phyloP scores from a whole-genome alignment of 352 stramenopile genomes.

The Phytopythium chamaehyphon region DNA sequence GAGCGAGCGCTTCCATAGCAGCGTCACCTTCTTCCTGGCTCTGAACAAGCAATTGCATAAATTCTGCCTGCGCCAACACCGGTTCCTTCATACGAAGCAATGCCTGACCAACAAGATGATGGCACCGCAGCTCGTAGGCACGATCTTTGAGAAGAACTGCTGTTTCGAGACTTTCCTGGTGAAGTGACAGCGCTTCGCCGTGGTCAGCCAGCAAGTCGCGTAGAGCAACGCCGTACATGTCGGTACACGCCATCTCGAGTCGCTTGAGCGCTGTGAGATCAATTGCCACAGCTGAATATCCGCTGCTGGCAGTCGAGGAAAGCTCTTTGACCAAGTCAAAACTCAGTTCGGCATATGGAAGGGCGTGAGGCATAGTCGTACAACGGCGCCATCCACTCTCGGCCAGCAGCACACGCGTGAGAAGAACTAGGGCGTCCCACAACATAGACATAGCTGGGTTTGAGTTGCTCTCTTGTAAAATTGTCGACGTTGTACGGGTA shows the following conservation, averaged over 20 bases:
- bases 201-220: constrained; percentile 31
- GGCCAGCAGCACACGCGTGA: constrained; percentile 41
- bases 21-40: constrained; percentile 32
- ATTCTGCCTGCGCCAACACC: constrained; percentile 34
- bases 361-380: constrained; percentile 31
- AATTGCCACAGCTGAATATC: constrained; percentile 2
- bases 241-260: constrained; percentile 42
- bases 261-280: constrained; percentile 10
- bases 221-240: constrained; percentile 31
- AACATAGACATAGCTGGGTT: constrained; percentile 13
- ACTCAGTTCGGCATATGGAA: constrained; percentile 39
- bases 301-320: constrained; percentile 2
- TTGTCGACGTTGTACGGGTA: constrained; percentile 3
- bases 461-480: constrained; percentile 5
- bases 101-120: constrained; percentile 32
- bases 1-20: constrained; percentile 39
- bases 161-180: constrained; percentile 41
- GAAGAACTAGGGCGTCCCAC: constrained; percentile 33
- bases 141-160: constrained; percentile 28
- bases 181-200: constrained; percentile 34
- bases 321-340: constrained; percentile 38
- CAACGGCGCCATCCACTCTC: constrained; percentile 36
- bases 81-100: constrained; percentile 31
- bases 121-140: constrained; percentile 38
- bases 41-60: constrained; percentile 30